Evolutionary conservation across 352 stramenopile genomes (phyloP).

Genomic region (Pythium pectinolyticum): DNA sequence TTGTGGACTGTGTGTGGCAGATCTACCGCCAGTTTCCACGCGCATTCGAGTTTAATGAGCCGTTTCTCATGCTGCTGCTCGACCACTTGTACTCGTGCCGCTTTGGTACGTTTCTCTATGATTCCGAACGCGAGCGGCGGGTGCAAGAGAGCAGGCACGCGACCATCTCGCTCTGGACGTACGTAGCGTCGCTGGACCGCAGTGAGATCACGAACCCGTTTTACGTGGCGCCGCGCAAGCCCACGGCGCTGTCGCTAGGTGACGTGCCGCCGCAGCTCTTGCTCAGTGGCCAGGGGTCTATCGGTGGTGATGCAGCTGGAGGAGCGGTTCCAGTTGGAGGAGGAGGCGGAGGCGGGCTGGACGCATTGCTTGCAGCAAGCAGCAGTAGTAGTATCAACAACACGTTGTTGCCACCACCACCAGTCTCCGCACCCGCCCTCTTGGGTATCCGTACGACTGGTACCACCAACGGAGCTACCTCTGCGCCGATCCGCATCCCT

Average conservation of each 20-base stretch:
- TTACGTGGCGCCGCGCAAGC: conserved; percentile 41
- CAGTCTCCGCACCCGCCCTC: neutral
- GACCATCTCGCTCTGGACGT: conserved; percentile 81
- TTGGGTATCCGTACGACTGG: too few relatives aligned
- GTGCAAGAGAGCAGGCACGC: conserved; percentile 49
- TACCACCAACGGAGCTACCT: neutral
- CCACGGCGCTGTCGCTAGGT: conserved; percentile 1
- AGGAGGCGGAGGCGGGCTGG: too few relatives aligned
- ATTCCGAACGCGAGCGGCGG: conserved; percentile 85
- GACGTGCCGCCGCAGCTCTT: neutral
- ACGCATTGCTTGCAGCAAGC: too few relatives aligned
- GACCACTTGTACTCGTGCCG: conserved; percentile 83
- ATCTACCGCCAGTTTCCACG: conserved; percentile 72
- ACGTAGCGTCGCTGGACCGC: conserved; percentile 59
- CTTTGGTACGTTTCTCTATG: conserved; percentile 95
- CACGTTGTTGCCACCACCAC: conserved; percentile 9
- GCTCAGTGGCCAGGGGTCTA: neutral
- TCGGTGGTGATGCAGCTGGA: too few relatives aligned
- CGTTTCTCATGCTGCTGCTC: conserved; percentile 77
- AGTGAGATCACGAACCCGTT: conserved; percentile 73
- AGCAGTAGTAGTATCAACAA: too few relatives aligned
- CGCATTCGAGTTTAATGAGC: conserved; percentile 86
- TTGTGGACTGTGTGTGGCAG: conserved; percentile 88
- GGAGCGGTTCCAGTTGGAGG: too few relatives aligned
- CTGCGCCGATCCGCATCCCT: conserved; percentile 1